Evolutionary conservation across 306 rosid species (phyloP).

Genomic region (Medicago lupulina): DNA sequence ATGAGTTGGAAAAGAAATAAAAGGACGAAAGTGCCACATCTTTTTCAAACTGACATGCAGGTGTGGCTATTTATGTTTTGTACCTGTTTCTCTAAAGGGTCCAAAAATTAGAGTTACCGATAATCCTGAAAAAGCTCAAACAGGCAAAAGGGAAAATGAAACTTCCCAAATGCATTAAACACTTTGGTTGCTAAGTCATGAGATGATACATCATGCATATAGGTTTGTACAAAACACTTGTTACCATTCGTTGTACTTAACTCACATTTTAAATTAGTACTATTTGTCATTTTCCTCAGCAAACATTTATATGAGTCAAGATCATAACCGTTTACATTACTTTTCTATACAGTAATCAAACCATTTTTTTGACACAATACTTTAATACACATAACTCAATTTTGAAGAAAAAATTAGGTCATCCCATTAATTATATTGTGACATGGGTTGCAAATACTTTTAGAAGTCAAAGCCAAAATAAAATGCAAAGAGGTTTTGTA

Average conservation of each 20-base stretch:
- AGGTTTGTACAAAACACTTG: not conserved
- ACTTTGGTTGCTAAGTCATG: slow-evolving; percentile 29
- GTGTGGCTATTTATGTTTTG: not conserved
- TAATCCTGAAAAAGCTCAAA: not conserved
- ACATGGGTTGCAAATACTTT: slow-evolving; percentile 20
- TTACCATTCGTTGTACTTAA: slow-evolving; percentile 4
- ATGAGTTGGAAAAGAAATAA: not conserved
- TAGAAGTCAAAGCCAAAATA: slow-evolving; percentile 34
- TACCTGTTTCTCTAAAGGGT: not conserved
- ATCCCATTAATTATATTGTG: not conserved
- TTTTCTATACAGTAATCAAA: not conserved
- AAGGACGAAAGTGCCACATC: not conserved
- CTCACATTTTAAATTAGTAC: slow-evolving; percentile 22
- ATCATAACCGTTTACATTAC: slow-evolving; percentile 17
- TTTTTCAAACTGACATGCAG: not conserved
- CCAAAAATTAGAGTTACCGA: not conserved
- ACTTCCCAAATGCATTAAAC: not conserved
- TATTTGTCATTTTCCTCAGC: slow-evolving; percentile 39
- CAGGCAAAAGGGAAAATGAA: not conserved
- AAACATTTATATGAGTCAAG: not conserved
- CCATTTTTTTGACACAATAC: not conserved
- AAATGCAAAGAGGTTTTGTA: not conserved
- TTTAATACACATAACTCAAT: not conserved
- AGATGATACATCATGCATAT: slow-evolving; percentile 9
- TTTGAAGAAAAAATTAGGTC: not conserved